A percentile compares a stretch with the other conserved stretches of the same genome.
phyloP scores from a whole-genome alignment of 306 rosid species.

The Carpinus viminea region DNA sequence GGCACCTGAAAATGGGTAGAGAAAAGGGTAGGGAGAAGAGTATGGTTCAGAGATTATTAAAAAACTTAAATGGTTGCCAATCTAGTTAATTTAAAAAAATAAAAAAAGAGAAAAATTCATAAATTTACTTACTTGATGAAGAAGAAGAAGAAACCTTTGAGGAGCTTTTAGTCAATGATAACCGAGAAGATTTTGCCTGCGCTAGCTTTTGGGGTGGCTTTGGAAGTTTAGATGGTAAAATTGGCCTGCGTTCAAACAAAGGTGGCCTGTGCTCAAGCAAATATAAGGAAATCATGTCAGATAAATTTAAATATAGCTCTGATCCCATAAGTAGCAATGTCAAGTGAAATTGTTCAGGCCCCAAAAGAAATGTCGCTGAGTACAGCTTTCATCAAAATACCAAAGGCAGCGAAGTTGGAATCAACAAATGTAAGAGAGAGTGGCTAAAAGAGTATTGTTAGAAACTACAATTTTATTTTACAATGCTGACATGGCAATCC shows the following conservation, averaged over 20 bases:
- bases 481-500: no score
- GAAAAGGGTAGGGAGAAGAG: conserved; percentile 5
- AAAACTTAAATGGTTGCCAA: conserved; percentile 6
- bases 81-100: not conserved
- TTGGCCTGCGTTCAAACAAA: conserved; percentile 46
- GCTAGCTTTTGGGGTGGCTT: conserved; percentile 55
- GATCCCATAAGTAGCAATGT: not conserved
- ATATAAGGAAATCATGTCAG: conserved; percentile 22
- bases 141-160: conserved; percentile 36
- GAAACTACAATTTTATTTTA: not conserved
- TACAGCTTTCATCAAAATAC: not conserved
- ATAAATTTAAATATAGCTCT: not conserved
- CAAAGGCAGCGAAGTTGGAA: not conserved
- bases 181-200: conserved; percentile 52
- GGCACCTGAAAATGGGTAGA: conserved; percentile 53
- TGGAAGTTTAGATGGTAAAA: conserved; percentile 56
- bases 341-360: not conserved
- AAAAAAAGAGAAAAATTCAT: not conserved
- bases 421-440: not conserved
- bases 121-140: conserved; percentile 55
- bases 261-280: conserved; percentile 2
- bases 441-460: not conserved
- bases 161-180: conserved; percentile 64
- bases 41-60: conserved; percentile 5
- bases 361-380: not conserved